phyloP scores from a whole-genome alignment of 1,284 basidiomycete species.

The Microbotryum intermedium region DNA sequence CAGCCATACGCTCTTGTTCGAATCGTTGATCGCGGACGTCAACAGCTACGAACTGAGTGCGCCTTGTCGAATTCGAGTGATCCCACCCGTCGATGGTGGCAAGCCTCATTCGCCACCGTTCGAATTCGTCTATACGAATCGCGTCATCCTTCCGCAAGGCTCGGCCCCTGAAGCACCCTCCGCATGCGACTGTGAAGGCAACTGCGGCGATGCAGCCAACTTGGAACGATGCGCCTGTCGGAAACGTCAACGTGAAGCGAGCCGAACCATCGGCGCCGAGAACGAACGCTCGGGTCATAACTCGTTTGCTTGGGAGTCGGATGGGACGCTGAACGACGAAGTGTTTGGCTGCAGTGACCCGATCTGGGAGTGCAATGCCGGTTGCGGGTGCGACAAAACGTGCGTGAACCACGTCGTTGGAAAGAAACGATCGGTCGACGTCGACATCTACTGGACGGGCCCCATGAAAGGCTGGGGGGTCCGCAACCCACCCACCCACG shows the following conservation, averaged over 20 bases:
- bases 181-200: constrained; percentile 19
- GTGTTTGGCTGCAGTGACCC: not conserved
- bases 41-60: not conserved
- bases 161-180: constrained; percentile 13
- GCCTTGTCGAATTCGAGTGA: constrained; percentile 6
- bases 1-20: constrained; percentile 8
- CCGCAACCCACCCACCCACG: constrained; percentile 1
- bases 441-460: constrained; percentile 16
- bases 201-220: constrained; percentile 13
- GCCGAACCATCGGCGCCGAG: not conserved
- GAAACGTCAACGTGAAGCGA: constrained; percentile 9
- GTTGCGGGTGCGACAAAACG: constrained; percentile 16
- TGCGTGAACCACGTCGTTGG: constrained; percentile 24
- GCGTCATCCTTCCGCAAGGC: constrained; percentile 11
- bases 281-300: not conserved
- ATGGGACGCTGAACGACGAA: not conserved
- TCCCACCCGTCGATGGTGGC: not conserved
- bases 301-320: constrained; percentile 17
- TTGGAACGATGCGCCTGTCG: constrained; percentile 7
- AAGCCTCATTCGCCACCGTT: constrained; percentile 9
- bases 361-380: constrained; percentile 25
- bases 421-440: not conserved
- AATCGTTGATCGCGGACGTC: constrained; percentile 9
- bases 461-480: constrained; percentile 16
- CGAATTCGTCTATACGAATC: constrained; percentile 25